phyloP scores from a whole-genome alignment of 2,329 filamentous ascomycete species.

The Cucurbitaria berberidis region DNA sequence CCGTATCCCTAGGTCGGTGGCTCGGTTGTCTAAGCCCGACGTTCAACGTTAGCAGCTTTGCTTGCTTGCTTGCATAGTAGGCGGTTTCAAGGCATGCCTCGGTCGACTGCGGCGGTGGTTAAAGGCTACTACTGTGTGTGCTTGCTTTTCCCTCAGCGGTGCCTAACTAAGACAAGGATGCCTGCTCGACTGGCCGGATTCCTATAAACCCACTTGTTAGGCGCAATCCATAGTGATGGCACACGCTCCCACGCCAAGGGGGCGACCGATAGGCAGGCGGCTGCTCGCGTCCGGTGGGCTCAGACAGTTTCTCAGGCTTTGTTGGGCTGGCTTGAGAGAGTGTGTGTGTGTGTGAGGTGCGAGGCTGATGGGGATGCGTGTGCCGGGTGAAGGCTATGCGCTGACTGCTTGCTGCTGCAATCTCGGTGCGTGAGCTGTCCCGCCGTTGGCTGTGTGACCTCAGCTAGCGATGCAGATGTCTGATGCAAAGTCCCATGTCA shows the following conservation, averaged over 20 bases:
- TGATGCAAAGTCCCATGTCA: constrained; percentile 30
- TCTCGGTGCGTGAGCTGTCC: constrained; percentile 36
- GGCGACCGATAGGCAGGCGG: constrained; percentile 22
- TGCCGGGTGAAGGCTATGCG: constrained; percentile 26
- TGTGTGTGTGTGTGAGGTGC: constrained; percentile 9
- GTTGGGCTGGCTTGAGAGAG: not conserved
- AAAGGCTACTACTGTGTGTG: constrained; percentile 18
- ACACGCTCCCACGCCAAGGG: constrained; percentile 32
- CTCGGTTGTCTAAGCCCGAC: constrained; percentile 19
- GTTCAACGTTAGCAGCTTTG: constrained; percentile 29
- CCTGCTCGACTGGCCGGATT: constrained; percentile 16
- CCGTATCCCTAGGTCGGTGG: constrained; percentile 21
- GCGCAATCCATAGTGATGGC: constrained; percentile 35
- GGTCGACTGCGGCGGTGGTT: constrained; percentile 24
- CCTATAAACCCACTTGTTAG: constrained; percentile 17
- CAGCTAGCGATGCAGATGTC: constrained; percentile 26
- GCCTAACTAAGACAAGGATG: constrained; percentile 27
- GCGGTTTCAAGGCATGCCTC: constrained; percentile 42
- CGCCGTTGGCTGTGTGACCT: constrained; percentile 42
- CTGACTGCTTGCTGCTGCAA: constrained; percentile 44
- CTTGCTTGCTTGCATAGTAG: too few relatives aligned
- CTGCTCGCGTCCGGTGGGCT: constrained; percentile 25
- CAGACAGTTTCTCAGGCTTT: too few relatives aligned
- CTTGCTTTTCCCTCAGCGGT: constrained; percentile 36
- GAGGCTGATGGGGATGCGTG: constrained; percentile 32